A percentile compares a stretch with the other conserved stretches of the same genome.
phyloP scores from a whole-genome alignment of 805 yeast species.

The Saccharomyces eubayanus region DNA sequence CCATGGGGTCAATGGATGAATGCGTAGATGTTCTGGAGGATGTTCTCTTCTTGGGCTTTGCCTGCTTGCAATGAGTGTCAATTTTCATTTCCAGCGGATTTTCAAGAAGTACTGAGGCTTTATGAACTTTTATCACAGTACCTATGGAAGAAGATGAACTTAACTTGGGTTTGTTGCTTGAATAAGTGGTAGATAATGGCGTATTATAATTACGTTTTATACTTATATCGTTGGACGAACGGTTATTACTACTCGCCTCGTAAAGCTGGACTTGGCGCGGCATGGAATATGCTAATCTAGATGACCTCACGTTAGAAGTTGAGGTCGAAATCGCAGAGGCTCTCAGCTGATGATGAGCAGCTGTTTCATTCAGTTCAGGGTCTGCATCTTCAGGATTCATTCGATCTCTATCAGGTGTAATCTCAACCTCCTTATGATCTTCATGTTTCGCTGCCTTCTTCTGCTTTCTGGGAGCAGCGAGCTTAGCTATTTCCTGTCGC shows the following conservation, averaged over 20 bases:
- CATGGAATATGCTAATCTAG: conserved; percentile 31
- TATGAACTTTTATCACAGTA: not conserved
- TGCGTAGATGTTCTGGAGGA: conserved; percentile 3
- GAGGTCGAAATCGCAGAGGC: not conserved
- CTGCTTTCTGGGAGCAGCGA: not conserved
- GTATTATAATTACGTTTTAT: not conserved
- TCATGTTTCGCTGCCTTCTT: not conserved
- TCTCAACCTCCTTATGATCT: not conserved
- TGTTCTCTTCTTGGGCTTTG: not conserved
- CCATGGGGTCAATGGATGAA: conserved; percentile 4
- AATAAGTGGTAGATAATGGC: not conserved
- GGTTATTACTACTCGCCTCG: conserved; percentile 9
- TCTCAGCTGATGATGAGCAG: not conserved
- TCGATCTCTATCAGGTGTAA: not conserved
- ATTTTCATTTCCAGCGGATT: not conserved
- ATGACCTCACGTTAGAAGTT: conserved; percentile 13
- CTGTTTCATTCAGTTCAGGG: not conserved
- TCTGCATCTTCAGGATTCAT: not conserved
- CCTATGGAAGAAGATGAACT: not conserved
- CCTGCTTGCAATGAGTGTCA: not conserved
- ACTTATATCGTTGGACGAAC: not conserved
- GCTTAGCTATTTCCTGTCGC: not conserved
- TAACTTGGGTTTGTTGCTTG: not conserved
- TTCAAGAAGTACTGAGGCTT: not conserved
- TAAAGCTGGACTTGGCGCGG: conserved; percentile 38